phyloP scores from a whole-genome alignment of 2,329 filamentous ascomycete species.

The Dothideomycetes sp. region DNA sequence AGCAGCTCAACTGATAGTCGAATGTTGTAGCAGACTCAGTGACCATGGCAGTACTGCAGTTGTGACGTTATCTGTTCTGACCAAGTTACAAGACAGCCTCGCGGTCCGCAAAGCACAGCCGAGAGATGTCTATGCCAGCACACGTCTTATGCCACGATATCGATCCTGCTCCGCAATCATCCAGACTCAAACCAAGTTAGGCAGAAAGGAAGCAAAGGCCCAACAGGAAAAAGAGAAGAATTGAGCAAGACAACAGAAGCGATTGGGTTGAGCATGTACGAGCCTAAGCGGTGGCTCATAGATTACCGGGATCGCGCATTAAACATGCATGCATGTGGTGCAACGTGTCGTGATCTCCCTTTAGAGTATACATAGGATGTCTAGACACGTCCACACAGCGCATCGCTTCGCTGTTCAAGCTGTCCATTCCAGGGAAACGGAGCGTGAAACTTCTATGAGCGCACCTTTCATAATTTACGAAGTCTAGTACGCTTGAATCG shows the following conservation, averaged over 20 bases:
- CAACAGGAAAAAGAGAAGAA: background rate
- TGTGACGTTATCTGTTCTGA: no score
- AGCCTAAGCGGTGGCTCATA: background rate
- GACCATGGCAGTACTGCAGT: no score
- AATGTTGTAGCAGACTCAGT: no score
- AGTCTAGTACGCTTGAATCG: no score
- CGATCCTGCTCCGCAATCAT: background rate
- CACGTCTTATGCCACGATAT: background rate
- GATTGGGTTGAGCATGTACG: background rate
- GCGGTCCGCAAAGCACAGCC: no score
- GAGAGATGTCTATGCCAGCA: no score
- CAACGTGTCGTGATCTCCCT: background rate
- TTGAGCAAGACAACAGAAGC: background rate
- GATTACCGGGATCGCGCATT: background rate
- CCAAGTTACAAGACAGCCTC: no score
- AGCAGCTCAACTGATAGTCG: no score
- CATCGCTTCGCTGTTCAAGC: background rate
- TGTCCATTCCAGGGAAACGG: background rate
- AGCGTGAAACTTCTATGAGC: background rate
- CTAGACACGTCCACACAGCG: background rate
- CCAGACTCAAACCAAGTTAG: no score
- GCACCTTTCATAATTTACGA: no score
- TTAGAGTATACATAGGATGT: background rate
- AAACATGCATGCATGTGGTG: background rate
- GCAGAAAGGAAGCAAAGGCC: background rate